Percentiles rank a stretch among this genome's conserved stretches.
Conservation (phyloP, 2,329 filamentous ascomycete species). For the Sclerotinia spermophila region DNA sequence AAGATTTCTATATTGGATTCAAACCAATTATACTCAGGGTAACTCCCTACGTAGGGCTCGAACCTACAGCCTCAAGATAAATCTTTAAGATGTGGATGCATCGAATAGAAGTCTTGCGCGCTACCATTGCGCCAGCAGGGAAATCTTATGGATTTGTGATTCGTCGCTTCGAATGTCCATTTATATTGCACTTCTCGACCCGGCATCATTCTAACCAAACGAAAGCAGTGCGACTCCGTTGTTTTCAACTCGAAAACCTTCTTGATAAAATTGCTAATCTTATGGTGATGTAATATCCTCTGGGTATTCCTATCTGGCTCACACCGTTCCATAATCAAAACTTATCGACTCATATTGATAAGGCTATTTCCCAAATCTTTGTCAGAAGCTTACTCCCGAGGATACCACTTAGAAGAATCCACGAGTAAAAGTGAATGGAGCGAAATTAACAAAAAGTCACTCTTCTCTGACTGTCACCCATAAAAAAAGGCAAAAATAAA, state of each 20-base stretch:
- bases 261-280: background rate
- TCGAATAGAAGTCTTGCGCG: constrained; percentile 9
- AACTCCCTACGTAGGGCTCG: constrained; percentile 3
- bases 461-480: no score
- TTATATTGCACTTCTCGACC: background rate
- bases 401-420: background rate
- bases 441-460: background rate
- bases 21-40: constrained; percentile 1
- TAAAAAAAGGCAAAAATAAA: background rate
- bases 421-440: background rate
- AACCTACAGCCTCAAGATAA: constrained; percentile 8
- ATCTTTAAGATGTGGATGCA: background rate
- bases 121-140: constrained; percentile 15
- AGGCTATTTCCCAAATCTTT: background rate
- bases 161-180: rapidly evolving
- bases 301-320: background rate
- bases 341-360: background rate
- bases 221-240: background rate
- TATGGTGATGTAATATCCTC: background rate
- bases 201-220: background rate
- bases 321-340: background rate
- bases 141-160: background rate
- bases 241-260: background rate
- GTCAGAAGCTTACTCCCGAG: background rate
- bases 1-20: background rate